phyloP scores from a whole-genome alignment of 495 filamentous ascomycete genomes.

The Poronia punctata region DNA sequence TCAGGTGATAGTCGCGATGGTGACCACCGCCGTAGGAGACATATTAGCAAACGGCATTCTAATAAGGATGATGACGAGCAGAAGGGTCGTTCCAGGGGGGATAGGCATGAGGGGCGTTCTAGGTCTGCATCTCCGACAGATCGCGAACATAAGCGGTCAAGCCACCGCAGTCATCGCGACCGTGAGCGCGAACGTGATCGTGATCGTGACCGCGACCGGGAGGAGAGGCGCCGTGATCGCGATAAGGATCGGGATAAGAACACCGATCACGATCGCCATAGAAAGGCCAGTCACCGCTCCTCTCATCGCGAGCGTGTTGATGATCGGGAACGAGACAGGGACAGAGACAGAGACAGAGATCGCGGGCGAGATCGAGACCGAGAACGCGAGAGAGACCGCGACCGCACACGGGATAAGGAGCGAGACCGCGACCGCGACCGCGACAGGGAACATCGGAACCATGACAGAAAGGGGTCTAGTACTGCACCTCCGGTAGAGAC shows the following conservation, averaged over 20 bases:
- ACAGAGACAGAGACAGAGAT: conserved; percentile 40
- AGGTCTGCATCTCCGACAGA: conserved; percentile 48
- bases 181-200: conserved; percentile 23
- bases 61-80: conserved; percentile 31
- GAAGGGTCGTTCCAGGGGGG: conserved; percentile 25
- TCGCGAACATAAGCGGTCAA: conserved; percentile 38
- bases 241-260: conserved; percentile 27
- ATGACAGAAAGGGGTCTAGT: conserved; percentile 44
- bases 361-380: no score
- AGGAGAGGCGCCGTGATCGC: conserved; percentile 30
- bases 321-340: conserved; percentile 37
- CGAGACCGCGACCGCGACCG: conserved; percentile 29
- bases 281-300: conserved; percentile 34
- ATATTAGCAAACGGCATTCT: conserved; percentile 40
- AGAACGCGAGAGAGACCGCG: conserved; percentile 40
- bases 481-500: conserved; percentile 30
- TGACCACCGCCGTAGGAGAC: conserved; percentile 41
- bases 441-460: conserved; percentile 38
- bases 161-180: conserved; percentile 46
- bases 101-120: conserved; percentile 38
- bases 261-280: conserved; percentile 24
- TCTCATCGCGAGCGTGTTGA: conserved; percentile 37
- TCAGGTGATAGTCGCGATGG: conserved; percentile 45
- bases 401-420: conserved; percentile 25
- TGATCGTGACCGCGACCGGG: conserved; percentile 34